These are phyloP conservation scores for Suillus placidus DNA, from an alignment of 768 basidiomycete genomes.

Conservation along the genomic window DNA sequence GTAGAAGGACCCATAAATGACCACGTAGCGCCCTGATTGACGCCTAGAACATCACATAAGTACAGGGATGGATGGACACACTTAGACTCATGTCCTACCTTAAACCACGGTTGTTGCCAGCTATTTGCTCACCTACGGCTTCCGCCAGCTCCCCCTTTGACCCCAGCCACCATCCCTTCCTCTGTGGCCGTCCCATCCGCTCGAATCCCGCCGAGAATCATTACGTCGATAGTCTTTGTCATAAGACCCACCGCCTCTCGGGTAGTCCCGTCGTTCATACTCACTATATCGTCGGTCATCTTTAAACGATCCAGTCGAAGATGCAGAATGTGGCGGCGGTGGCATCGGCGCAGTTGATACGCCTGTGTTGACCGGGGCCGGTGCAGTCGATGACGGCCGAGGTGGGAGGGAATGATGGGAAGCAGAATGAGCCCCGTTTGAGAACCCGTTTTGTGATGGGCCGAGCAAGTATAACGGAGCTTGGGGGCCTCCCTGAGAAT, in stretches of 20 bases:
- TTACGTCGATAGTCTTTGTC: slow-evolving; percentile 16
- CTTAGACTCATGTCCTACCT: neutral
- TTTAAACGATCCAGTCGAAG: slow-evolving; percentile 17
- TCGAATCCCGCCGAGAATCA: slow-evolving; percentile 23
- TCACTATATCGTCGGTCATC: slow-evolving; percentile 23
- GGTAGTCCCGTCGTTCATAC: slow-evolving; percentile 6
- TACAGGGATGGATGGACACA: neutral
- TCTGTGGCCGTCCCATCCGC: slow-evolving; percentile 13
- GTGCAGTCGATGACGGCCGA: neutral
- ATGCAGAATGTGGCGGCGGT: slow-evolving; percentile 19
- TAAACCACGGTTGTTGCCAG: too few species aligned
- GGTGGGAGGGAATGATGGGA: neutral
- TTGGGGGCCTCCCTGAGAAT: neutral
- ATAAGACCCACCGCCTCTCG: slow-evolving; percentile 16
- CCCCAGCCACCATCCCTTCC: slow-evolving; percentile 14
- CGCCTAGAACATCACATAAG: slow-evolving; percentile 1
- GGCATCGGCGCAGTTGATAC: slow-evolving; percentile 17
- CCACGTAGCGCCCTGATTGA: neutral
- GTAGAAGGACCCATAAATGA: neutral
- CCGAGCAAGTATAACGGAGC: neutral
- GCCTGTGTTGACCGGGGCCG: neutral
- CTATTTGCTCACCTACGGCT: neutral
- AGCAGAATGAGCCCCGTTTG: neutral
- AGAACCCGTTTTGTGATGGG: neutral
- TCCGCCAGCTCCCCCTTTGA: slow-evolving; percentile 11